A percentile compares a stretch with the other conserved stretches of the same genome.
These are phyloP conservation scores for Elsinoe ampelina DNA, from an alignment of 2,329 filamentous ascomycete genomes.

Conservation along the genomic window DNA sequence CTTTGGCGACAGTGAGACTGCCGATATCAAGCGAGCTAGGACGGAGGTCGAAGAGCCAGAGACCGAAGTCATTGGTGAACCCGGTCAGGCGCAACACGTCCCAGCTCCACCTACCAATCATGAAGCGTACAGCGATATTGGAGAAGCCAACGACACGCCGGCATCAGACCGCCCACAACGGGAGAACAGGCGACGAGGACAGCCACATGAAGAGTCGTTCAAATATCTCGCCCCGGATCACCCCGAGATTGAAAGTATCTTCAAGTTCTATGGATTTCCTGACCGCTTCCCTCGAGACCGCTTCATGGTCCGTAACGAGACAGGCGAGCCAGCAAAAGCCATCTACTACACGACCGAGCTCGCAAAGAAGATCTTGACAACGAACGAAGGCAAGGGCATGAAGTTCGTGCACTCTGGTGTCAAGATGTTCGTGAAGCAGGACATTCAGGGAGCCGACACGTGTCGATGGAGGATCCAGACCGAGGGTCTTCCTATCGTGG, in stretches of 20 bases:
- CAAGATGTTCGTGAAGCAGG: conserved; percentile 98
- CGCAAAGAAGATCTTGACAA: conserved; percentile 71
- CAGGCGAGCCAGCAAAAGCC: conserved; percentile 79
- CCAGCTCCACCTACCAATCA: conserved; percentile 19
- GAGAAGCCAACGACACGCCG: background rate
- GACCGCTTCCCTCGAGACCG: conserved; percentile 77
- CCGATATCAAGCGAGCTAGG: conserved; percentile 27
- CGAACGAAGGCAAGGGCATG: conserved; percentile 83
- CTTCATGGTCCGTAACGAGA: conserved; percentile 92
- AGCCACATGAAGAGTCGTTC: conserved; percentile 78
- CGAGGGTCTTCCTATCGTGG: conserved; percentile 83
- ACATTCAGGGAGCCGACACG: conserved; percentile 74
- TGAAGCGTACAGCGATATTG: conserved; percentile 13
- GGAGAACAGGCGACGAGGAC: conserved; percentile 21
- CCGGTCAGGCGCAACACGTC: conserved; percentile 20
- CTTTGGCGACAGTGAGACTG: conserved; percentile 25
- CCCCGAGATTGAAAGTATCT: conserved; percentile 66
- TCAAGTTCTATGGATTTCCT: conserved; percentile 76
- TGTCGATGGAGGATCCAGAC: conserved; percentile 94
- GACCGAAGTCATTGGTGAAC: conserved; percentile 18
- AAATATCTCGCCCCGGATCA: conserved; percentile 75
- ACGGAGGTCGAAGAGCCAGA: conserved; percentile 25
- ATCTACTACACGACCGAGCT: conserved; percentile 92
- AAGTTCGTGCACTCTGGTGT: conserved; percentile 96
- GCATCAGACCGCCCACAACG: conserved; percentile 10